Percentiles rank a stretch among this genome's conserved stretches.
Evolutionary conservation across 2,329 filamentous ascomycete genomes (phyloP).

Genomic region (Ophiostoma piceae): DNA sequence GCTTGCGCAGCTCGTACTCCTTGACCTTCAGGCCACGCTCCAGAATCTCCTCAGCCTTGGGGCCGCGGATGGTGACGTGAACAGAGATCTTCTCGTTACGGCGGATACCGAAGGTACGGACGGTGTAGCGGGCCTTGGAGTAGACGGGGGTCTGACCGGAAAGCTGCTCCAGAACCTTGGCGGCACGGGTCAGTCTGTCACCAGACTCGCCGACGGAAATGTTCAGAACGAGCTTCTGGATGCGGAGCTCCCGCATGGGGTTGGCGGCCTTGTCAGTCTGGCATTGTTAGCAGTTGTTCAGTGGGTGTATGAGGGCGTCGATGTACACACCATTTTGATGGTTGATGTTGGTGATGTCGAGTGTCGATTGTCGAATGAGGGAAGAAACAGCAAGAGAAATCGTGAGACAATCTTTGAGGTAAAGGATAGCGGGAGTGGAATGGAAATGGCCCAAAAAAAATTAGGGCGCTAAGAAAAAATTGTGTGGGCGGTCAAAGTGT

Average conservation of each 20-base stretch:
- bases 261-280: conserved; percentile 83
- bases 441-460: conserved; percentile 2
- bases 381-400: conserved; percentile 16
- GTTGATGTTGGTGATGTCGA: conserved; percentile 21
- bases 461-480: conserved; percentile 12
- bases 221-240: conserved; percentile 99
- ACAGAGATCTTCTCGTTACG: conserved; percentile 99
- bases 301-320: not conserved
- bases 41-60: conserved; percentile 96
- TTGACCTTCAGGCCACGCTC: conserved; percentile 99
- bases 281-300: conserved; percentile 28
- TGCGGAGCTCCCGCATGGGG: conserved; percentile 99
- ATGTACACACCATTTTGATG: conserved; percentile 38
- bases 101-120: conserved; percentile 99
- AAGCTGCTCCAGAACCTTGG: conserved; percentile 99
- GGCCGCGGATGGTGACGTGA: conserved; percentile 98
- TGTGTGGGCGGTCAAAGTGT: conserved; percentile 9
- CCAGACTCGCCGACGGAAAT: conserved; percentile 99
- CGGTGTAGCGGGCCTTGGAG: conserved; percentile 99
- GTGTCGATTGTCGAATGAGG: conserved; percentile 16
- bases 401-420: conserved; percentile 16
- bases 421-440: not conserved
- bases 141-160: conserved; percentile 99
- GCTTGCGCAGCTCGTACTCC: conserved; percentile 99
- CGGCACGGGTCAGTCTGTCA: conserved; percentile 99